Conservation (phyloP, 192 early-diverging fungal species). For the Jimgerdemannia flammicorona region DNA sequence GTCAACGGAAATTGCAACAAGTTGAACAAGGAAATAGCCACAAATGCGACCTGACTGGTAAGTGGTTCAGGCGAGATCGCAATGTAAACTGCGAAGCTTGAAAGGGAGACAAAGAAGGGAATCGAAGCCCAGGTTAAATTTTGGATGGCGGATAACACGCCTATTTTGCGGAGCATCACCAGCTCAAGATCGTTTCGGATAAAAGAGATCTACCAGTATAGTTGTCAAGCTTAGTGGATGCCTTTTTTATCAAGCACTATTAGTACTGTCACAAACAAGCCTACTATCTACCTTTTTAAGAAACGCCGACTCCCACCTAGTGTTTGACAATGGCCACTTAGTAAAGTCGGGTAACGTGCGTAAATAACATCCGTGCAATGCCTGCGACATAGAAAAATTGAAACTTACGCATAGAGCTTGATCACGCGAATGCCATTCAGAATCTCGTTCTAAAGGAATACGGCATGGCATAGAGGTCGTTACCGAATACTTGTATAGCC, state of each 20-base stretch:
- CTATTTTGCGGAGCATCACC: conserved; percentile 69
- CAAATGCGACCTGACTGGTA: conserved; percentile 73
- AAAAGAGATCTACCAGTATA: conserved; percentile 27
- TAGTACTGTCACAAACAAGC: too few relatives aligned
- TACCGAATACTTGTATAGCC: too few relatives aligned
- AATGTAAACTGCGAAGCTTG: conserved; percentile 78
- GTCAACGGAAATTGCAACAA: conserved; percentile 84
- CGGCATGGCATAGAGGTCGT: too few relatives aligned
- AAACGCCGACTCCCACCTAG: too few relatives aligned
- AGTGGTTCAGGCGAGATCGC: conserved; percentile 46
- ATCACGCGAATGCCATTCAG: conserved; percentile 92
- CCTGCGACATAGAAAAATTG: conserved; percentile 75
- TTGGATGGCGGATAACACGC: conserved; percentile 61
- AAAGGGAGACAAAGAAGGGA: conserved; percentile 86
- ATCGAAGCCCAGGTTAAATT: conserved; percentile 78
- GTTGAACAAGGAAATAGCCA: conserved; percentile 89
- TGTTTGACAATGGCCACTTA: too few relatives aligned
- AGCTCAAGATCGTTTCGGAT: conserved; percentile 79
- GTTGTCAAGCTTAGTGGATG: too few relatives aligned
- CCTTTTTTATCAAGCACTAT: too few relatives aligned
- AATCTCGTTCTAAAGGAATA: conserved; percentile 63
- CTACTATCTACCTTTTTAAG: too few relatives aligned
- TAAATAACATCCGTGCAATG: too few relatives aligned
- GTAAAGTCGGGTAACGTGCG: too few relatives aligned
- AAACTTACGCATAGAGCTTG: conserved; percentile 95